These are phyloP conservation scores for Rusavskia elegans DNA, from an alignment of 495 filamentous ascomycete genomes.

Conservation along the genomic window DNA sequence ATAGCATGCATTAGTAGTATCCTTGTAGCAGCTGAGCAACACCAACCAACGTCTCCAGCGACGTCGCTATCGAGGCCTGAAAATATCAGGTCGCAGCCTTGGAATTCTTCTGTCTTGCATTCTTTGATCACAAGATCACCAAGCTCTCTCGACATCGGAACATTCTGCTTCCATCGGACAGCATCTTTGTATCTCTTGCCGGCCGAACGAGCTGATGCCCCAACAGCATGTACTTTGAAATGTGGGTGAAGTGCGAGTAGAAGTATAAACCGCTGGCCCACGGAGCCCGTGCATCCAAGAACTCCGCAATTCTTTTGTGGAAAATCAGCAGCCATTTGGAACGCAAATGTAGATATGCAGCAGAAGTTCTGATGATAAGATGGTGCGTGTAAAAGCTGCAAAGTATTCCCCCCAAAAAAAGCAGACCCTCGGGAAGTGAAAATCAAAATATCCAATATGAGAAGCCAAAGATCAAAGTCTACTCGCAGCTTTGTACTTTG, in stretches of 20 bases:
- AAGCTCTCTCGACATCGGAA: slow-evolving; percentile 49
- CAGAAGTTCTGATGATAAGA: too few species aligned
- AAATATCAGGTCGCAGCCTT: slow-evolving; percentile 79
- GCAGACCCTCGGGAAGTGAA: too few species aligned
- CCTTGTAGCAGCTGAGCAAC: neutral
- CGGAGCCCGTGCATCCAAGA: slow-evolving; percentile 61
- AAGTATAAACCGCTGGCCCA: slow-evolving; percentile 75
- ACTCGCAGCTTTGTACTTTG: too few species aligned
- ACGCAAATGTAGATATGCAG: too few species aligned
- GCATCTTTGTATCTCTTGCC: slow-evolving; percentile 76
- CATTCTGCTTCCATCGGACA: slow-evolving; percentile 69
- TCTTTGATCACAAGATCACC: slow-evolving; percentile 56
- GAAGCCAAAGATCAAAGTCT: too few species aligned
- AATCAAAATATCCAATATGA: too few species aligned
- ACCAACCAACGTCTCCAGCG: slow-evolving; percentile 59
- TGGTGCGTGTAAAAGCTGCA: too few species aligned
- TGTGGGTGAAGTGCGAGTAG: slow-evolving; percentile 65
- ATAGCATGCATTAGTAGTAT: neutral
- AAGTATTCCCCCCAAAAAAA: too few species aligned
- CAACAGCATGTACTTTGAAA: slow-evolving; percentile 59
- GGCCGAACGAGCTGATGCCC: slow-evolving; percentile 62
- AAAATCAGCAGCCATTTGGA: neutral
- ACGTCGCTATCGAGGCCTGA: slow-evolving; percentile 74
- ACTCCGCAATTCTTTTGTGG: slow-evolving; percentile 18
- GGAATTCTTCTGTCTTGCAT: slow-evolving; percentile 58